phyloP scores from a whole-genome alignment of 352 stramenopile species.

The Phytophthora melonis region DNA sequence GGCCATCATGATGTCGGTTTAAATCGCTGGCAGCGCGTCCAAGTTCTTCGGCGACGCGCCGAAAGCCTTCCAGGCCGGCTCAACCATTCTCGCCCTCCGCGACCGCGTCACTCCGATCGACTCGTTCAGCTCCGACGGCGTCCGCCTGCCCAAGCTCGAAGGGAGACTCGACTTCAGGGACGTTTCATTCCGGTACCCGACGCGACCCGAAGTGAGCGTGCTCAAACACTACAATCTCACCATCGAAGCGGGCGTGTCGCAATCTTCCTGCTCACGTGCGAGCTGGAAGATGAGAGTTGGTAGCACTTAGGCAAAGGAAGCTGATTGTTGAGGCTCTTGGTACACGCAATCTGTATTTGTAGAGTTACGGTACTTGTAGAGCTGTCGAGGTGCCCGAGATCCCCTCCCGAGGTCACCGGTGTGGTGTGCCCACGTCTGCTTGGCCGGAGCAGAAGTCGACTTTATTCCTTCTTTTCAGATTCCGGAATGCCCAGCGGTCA shows the following conservation, averaged over 20 bases:
- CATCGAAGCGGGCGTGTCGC: constrained; percentile 68
- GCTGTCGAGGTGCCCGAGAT: too few relatives aligned
- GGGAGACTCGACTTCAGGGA: constrained; percentile 64
- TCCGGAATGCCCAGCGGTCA: too few relatives aligned
- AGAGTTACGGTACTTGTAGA: too few relatives aligned
- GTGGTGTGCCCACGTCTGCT: too few relatives aligned
- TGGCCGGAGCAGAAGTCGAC: too few relatives aligned
- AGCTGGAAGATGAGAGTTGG: too few relatives aligned
- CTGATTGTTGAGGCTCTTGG: too few relatives aligned
- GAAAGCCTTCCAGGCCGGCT: constrained; percentile 72
- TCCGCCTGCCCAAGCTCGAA: not conserved
- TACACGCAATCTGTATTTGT: too few relatives aligned
- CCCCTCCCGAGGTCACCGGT: too few relatives aligned
- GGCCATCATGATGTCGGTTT: constrained; percentile 55
- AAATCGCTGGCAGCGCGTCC: constrained; percentile 35
- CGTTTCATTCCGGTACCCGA: constrained; percentile 67
- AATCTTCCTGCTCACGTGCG: too few relatives aligned
- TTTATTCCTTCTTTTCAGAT: too few relatives aligned
- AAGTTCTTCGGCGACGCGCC: constrained; percentile 57
- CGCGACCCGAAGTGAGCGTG: constrained; percentile 64
- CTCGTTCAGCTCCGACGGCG: constrained; percentile 43
- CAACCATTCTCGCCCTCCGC: constrained; percentile 46
- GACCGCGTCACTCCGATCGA: constrained; percentile 48
- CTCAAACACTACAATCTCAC: constrained; percentile 87
- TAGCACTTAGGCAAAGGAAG: too few relatives aligned